These are phyloP conservation scores for Celoporthe dispersa DNA, from an alignment of 2,329 filamentous ascomycete genomes.

Conservation along the genomic window DNA sequence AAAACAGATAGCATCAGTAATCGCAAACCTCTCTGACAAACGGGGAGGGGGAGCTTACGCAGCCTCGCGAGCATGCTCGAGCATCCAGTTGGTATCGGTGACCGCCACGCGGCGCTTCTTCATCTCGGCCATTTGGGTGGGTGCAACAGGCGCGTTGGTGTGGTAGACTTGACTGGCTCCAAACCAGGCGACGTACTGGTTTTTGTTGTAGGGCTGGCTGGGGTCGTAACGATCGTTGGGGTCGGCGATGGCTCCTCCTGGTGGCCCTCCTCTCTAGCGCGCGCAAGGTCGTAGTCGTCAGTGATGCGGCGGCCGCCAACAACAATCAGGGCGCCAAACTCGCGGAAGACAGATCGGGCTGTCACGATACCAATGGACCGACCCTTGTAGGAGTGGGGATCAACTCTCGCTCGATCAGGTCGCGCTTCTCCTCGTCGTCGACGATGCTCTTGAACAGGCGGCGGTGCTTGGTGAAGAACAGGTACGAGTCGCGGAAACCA, in stretches of 20 bases:
- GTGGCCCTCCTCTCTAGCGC: constrained; percentile 74
- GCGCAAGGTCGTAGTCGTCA: constrained; percentile 87
- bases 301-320: constrained; percentile 84
- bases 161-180: constrained; percentile 96
- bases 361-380: constrained; percentile 96
- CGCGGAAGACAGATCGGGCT: constrained; percentile 92
- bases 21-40: background rate
- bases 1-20: background rate
- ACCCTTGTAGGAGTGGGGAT: constrained; percentile 98
- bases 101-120: constrained; percentile 88
- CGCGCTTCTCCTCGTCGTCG: constrained; percentile 94
- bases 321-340: constrained; percentile 93
- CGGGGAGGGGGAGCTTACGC: constrained; percentile 63
- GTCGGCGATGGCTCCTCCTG: constrained; percentile 88
- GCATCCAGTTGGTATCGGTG: constrained; percentile 94
- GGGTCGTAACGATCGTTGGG: constrained; percentile 80
- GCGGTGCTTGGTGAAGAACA: constrained; percentile 98
- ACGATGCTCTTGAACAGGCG: constrained; percentile 98
- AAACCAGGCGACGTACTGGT: constrained; percentile 98
- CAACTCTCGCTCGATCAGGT: constrained; percentile 92
- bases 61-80: constrained; percentile 89
- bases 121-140: constrained; percentile 68
- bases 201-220: constrained; percentile 94
- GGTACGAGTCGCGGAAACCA: constrained; percentile 95
- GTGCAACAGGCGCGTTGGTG: constrained; percentile 76